Percentiles rank a stretch among this genome's conserved stretches.
These are phyloP conservation scores for Botrytis sinoallii DNA, from an alignment of 2,329 filamentous ascomycete species.

Conservation along the genomic window DNA sequence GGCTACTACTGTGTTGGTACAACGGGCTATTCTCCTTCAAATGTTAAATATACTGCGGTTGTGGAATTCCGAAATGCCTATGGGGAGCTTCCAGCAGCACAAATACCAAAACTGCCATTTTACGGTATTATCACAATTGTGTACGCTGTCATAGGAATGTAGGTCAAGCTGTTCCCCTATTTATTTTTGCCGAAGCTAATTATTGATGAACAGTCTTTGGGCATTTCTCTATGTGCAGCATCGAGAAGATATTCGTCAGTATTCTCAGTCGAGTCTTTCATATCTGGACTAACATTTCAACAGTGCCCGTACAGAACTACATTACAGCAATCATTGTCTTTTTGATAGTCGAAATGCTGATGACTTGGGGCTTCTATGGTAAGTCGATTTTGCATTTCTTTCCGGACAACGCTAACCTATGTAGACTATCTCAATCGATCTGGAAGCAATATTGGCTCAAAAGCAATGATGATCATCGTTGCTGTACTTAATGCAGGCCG, in stretches of 20 bases:
- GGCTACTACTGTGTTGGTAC: constrained; percentile 95
- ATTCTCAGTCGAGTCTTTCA: not conserved
- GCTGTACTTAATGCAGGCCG: constrained; percentile 87
- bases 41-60: constrained; percentile 68
- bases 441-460: constrained; percentile 77
- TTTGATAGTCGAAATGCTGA: constrained; percentile 90
- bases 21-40: constrained; percentile 60
- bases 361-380: constrained; percentile 98
- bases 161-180: constrained; percentile 38
- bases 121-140: constrained; percentile 93
- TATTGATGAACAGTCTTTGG: constrained; percentile 63
- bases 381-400: constrained; percentile 32
- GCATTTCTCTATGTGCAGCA: constrained; percentile 94
- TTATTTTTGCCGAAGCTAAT: constrained; percentile 20
- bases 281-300: constrained; percentile 37
- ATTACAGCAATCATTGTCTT: constrained; percentile 97
- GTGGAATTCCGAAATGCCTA: constrained; percentile 95
- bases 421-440: constrained; percentile 88
- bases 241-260: constrained; percentile 78
- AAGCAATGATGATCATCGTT: constrained; percentile 86
- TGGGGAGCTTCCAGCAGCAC: constrained; percentile 89
- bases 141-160: constrained; percentile 80
- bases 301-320: constrained; percentile 95
- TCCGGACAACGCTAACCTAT: constrained; percentile 38
- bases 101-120: constrained; percentile 96